These are phyloP conservation scores for Elongisporangium prolatum DNA, from an alignment of 352 stramenopile species.

Conservation along the genomic window DNA sequence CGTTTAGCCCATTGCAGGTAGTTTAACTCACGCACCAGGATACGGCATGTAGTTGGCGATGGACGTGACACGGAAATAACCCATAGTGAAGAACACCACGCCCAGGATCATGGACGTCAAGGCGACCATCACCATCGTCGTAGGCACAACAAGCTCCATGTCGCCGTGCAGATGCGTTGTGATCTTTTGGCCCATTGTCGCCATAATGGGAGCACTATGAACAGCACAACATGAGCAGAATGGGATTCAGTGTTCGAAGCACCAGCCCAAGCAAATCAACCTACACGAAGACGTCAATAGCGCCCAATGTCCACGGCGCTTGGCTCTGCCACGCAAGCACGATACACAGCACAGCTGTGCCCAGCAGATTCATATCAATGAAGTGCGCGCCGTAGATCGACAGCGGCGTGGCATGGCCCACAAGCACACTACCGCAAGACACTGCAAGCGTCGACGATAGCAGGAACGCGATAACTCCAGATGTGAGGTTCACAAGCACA, in stretches of 20 bases:
- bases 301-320: slow-evolving; percentile 67
- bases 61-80: slow-evolving; percentile 60
- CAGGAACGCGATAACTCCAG: slow-evolving; percentile 72
- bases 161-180: slow-evolving; percentile 50
- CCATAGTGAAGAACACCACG: slow-evolving; percentile 62
- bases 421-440: slow-evolving; percentile 73
- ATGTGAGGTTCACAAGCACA: slow-evolving; percentile 62
- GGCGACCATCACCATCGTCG: slow-evolving; percentile 67
- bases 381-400: slow-evolving; percentile 61
- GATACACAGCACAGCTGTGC: slow-evolving; percentile 61
- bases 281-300: slow-evolving; percentile 80
- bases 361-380: slow-evolving; percentile 83
- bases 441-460: slow-evolving; percentile 75
- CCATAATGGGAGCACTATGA: slow-evolving; percentile 60
- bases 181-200: slow-evolving; percentile 68
- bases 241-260: neutral
- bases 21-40: slow-evolving; percentile 21
- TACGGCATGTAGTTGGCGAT: slow-evolving; percentile 86
- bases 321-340: slow-evolving; percentile 71
- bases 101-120: slow-evolving; percentile 64
- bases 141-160: slow-evolving; percentile 58
- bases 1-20: neutral
- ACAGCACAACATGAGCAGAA: neutral
- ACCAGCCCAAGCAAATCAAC: no score
- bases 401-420: slow-evolving; percentile 61